Base-by-base conservation (phyloP, 768 basidiomycete species). In the Russula brevipes region DNA sequence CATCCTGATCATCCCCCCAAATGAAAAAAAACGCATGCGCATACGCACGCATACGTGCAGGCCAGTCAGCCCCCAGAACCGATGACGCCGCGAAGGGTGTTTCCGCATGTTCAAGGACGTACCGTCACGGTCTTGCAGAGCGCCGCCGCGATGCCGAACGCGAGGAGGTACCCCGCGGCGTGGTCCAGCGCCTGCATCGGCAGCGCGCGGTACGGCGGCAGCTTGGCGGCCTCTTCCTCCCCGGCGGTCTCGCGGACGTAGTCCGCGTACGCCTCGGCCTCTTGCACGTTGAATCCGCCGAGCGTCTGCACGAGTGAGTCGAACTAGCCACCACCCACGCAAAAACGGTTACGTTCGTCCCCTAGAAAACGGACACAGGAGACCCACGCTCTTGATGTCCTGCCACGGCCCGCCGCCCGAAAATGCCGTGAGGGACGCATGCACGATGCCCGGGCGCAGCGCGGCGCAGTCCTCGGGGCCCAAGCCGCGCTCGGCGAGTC, bases 251-350 rank as follows among this genome's bases (percentile, higher is more conserved):
- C 56, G 17, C 57, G 51, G 14, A 60, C 61, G 58, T 71, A 80
- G 9, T 69, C 61, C 0, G 74, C 73, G 63, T 77, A 82, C 2
- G 81, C 81, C 54, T 77, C 72, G 2, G 76, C 82, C 72, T 87
- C 85, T 7, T 81, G 80, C n/a, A 73, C 68, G 57, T 85, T 85
- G 70, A 85, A 82, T 0, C 85, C 85, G 0, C 78, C 80, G 2
- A 82, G 82, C 0, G 82, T 85, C 72, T 87, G 85, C 0, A 85
- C 82, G 2, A 86, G 74, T 1, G 85, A 86, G 67, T 87, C 85
- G 60, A 86, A 86, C 84, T 85, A 63, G n/a, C 5, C 39, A 24
- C 24, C 24, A 1, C 24, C 24, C 24, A 24, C 24, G 24, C 24
- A 24, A 24, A 24, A 24, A 24, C 24, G 24, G 24, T 24, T 1